These are phyloP conservation scores for Tricholoma matsutake DNA, from an alignment of 768 basidiomycete species.

Conservation along the genomic window DNA sequence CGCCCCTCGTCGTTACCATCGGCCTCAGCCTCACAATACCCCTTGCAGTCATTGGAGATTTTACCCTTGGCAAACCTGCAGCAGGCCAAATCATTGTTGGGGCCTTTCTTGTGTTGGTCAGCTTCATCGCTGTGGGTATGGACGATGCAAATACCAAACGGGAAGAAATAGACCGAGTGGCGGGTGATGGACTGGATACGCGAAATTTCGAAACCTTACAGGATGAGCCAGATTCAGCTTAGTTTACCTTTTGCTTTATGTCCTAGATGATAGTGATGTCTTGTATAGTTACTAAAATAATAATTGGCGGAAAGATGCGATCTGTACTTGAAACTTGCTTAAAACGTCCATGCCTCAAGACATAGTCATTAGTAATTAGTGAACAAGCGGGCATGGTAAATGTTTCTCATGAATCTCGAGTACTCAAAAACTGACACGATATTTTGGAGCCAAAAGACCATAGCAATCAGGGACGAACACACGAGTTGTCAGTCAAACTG, in stretches of 20 bases:
- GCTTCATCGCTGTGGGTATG: constrained; percentile 73
- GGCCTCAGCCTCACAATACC: constrained; percentile 94
- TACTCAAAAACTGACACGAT: neutral
- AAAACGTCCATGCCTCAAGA: no score
- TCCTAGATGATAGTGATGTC: neutral
- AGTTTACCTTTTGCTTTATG: neutral
- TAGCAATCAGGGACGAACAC: constrained; percentile 41
- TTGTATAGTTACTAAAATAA: no score
- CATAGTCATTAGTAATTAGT: no score
- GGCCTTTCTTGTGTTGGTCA: constrained; percentile 69
- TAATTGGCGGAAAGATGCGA: neutral
- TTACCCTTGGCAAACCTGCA: constrained; percentile 56
- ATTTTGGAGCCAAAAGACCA: constrained; percentile 37
- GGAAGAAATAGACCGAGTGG: neutral
- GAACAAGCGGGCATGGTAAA: no score
- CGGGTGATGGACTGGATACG: neutral
- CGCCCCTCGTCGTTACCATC: constrained; percentile 88
- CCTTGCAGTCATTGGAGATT: constrained; percentile 82
- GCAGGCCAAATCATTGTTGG: constrained; percentile 64
- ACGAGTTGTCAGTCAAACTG: constrained; percentile 51
- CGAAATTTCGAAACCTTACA: neutral
- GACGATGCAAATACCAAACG: constrained; percentile 34
- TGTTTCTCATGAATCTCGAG: neutral
- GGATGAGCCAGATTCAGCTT: neutral
- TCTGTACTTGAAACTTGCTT: no score